Evolutionary conservation across 768 basidiomycete species (phyloP).

Genomic region (Podaxis sp.): DNA sequence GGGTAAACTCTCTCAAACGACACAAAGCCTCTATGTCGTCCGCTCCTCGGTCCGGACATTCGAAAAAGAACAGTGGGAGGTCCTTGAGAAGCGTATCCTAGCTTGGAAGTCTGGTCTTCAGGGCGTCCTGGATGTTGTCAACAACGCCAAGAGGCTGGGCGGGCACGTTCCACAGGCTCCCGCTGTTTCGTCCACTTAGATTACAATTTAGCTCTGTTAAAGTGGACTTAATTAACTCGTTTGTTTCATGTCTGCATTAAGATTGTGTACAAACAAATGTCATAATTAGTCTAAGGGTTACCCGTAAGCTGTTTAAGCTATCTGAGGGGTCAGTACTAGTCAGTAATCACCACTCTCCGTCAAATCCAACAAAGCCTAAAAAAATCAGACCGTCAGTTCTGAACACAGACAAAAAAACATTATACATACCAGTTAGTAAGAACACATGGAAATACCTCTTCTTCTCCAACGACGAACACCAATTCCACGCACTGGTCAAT

Average conservation of each 20-base stretch:
- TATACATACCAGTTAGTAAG: constrained; percentile 63
- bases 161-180: constrained; percentile 34
- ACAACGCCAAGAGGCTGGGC: constrained; percentile 49
- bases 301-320: neutral
- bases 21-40: constrained; percentile 69
- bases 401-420: neutral
- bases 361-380: constrained; percentile 79
- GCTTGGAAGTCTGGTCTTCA: constrained; percentile 76
- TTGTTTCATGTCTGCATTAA: neutral
- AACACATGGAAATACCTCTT: constrained; percentile 83
- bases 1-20: constrained; percentile 82
- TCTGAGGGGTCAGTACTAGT: constrained; percentile 9
- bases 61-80: constrained; percentile 77
- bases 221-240: neutral
- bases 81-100: constrained; percentile 69
- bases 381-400: constrained; percentile 7
- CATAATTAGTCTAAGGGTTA: constrained; percentile 1
- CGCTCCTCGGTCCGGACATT: constrained; percentile 77
- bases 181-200: constrained; percentile 21
- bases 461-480: constrained; percentile 85
- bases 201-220: constrained; percentile 13
- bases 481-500: constrained; percentile 90
- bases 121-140: constrained; percentile 69
- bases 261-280: neutral
- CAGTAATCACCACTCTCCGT: constrained; percentile 71